Conservation (phyloP, 495 filamentous ascomycete genomes). For the Neurospora sp. region DNA sequence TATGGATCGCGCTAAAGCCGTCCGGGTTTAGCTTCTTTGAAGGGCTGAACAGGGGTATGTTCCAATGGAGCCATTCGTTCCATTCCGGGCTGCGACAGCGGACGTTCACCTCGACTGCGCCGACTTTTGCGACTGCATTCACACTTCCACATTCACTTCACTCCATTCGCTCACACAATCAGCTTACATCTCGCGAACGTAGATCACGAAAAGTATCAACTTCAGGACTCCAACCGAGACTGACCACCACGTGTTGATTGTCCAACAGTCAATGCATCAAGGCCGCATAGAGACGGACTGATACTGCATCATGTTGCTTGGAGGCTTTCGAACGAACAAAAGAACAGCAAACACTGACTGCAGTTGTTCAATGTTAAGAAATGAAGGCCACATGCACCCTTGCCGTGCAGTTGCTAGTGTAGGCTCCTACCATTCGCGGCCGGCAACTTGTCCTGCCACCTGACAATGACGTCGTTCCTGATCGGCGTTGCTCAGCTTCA, state of each 20-base stretch:
- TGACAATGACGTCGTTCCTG: constrained; percentile 20
- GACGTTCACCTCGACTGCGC: neutral
- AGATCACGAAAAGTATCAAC: neutral
- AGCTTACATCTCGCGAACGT: neutral
- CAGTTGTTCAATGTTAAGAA: neutral
- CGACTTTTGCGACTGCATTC: neutral
- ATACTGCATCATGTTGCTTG: neutral
- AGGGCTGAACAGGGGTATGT: neutral
- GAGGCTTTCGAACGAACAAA: neutral
- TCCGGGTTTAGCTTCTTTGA: neutral
- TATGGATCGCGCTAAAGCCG: neutral
- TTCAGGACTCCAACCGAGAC: neutral
- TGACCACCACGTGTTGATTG: neutral
- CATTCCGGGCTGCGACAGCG: neutral
- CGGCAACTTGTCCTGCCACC: constrained; percentile 7
- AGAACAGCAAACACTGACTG: neutral
- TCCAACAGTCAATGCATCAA: neutral
- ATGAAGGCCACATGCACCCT: neutral
- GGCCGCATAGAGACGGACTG: neutral
- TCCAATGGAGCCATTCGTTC: neutral
- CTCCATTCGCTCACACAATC: neutral
- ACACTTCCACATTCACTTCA: neutral
- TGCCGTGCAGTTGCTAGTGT: neutral
- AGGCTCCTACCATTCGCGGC: neutral
- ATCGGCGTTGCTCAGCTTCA: neutral